phyloP scores from a whole-genome alignment of 352 stramenopile genomes.

The Globisporangium uncinulatum region DNA sequence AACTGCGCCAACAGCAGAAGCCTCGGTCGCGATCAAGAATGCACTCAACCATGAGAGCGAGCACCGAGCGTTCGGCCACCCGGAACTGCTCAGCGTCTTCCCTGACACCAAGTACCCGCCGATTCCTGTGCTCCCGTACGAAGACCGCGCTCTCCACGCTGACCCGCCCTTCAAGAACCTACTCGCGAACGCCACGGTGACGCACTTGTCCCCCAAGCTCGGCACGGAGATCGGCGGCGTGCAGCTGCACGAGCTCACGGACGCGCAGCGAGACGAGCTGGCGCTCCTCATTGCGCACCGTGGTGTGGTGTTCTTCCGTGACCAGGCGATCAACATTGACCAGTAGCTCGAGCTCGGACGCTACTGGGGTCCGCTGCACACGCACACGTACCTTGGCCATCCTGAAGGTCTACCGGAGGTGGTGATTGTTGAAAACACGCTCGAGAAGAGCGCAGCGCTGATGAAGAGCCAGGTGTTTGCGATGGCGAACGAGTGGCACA shows the following conservation, averaged over 20 bases:
- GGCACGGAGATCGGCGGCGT: constrained; percentile 1
- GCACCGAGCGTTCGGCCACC: constrained; percentile 11
- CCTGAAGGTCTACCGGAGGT: constrained; percentile 19
- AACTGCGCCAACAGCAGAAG: no score
- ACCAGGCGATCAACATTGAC: constrained; percentile 15
- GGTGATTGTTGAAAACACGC: constrained; percentile 14
- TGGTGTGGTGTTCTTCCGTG: constrained; percentile 18
- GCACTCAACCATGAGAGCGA: no score
- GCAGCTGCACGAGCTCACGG: constrained; percentile 25
- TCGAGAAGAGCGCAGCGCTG: constrained; percentile 12
- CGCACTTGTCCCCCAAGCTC: no score
- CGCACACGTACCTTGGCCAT: constrained; percentile 22
- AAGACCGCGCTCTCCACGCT: no score
- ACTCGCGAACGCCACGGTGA: no score
- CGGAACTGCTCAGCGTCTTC: constrained; percentile 19
- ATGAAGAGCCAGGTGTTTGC: constrained; percentile 7
- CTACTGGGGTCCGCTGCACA: constrained; percentile 27
- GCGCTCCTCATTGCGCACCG: constrained; percentile 13
- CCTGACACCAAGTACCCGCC: constrained; percentile 21
- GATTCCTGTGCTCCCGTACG: constrained; percentile 23
- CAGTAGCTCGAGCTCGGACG: constrained; percentile 21
- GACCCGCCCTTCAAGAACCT: no score
- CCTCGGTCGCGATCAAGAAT: constrained; percentile 20
- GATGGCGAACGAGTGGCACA: constrained; percentile 18
- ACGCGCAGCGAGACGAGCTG: constrained; percentile 21